Base-by-base conservation (phyloP, 2,329 filamentous ascomycete genomes). In the Hymenoscyphus scutula region DNA sequence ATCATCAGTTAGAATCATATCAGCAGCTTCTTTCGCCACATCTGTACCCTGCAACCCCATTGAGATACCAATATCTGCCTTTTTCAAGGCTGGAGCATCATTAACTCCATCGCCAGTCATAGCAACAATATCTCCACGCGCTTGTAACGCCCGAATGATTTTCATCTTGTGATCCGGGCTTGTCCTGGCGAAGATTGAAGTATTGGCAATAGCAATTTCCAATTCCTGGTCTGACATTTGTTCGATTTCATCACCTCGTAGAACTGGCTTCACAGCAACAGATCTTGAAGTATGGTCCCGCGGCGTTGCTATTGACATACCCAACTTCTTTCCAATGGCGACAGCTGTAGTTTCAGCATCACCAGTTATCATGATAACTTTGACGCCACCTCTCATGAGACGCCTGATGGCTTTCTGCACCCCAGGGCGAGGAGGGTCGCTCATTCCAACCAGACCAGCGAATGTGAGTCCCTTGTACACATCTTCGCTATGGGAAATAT, bases 81-180 rank as follows among this genome's bases (percentile, higher is more conserved):
- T 96, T 78, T 99, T 99, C 69, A 99, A 79, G 5, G 95, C 95
- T 3, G 95, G 95, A 1, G 95, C 95, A 78, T 99, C 95, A 70
- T 99, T 99, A 64, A 99, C 96, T 56, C 95, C 95, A 71, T 99
- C 95, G 6, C 95, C 95, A 13, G 95, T 99, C 95, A 99, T 99
- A 62, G 95, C 96, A 54, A 99, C 95, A 59, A 99, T 96, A 76
- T 98, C 93, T 32, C 94, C 94, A 41, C 94, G 89, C 62, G 90
- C 87, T 77, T 99, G 95, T 29, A 99, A 84, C 0, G 95, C 95
- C 61, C 86, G 84, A 65, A 99, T 90, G 72, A 99, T 99, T 77
- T 97, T 98, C 80, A 99, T 86, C 78, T 99, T 99, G 79, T 99
- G 95, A 66, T 99, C 95, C 0, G 95, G 95, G 67, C 92, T 97